Conservation (phyloP, 139 green algal genomes). For the Chlorella sp. region DNA sequence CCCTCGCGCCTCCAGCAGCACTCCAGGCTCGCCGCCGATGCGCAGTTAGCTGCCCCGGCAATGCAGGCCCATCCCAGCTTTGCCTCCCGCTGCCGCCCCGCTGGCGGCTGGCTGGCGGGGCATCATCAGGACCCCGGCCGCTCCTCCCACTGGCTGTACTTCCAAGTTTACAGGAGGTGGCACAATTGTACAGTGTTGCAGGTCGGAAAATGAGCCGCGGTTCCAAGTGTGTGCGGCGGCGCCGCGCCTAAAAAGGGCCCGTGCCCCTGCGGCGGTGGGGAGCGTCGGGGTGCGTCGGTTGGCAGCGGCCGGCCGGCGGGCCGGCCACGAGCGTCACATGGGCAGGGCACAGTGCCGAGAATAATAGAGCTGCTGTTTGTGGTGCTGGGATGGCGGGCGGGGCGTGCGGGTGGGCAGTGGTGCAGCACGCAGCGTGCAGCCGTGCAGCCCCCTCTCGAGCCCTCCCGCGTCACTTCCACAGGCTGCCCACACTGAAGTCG, state of each 20-base stretch:
- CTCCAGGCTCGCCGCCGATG: no score
- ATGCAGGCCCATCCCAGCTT: no score
- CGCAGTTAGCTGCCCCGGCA: no score
- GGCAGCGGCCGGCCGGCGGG: neutral
- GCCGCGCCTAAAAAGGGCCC: no score
- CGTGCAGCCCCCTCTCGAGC: neutral
- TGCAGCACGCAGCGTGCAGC: neutral
- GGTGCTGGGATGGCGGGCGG: neutral
- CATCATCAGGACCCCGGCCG: neutral
- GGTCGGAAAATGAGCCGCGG: neutral
- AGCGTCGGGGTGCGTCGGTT: no score
- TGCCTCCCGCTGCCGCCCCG: neutral
- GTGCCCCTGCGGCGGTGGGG: constrained; percentile 21
- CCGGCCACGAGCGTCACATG: neutral
- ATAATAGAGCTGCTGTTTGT: no score
- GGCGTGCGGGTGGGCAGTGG: neutral
- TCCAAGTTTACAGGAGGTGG: no score
- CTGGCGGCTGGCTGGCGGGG: neutral
- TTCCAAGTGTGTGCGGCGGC: neutral
- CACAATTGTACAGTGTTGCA: no score
- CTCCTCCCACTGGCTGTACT: no score
- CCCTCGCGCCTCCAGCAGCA: neutral
- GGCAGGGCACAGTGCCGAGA: no score
- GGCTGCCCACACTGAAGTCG: constrained; percentile 45
- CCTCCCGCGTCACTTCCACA: constrained; percentile 21